phyloP scores from a whole-genome alignment of 441 rosid species.

The Bruguiera hainesii region DNA sequence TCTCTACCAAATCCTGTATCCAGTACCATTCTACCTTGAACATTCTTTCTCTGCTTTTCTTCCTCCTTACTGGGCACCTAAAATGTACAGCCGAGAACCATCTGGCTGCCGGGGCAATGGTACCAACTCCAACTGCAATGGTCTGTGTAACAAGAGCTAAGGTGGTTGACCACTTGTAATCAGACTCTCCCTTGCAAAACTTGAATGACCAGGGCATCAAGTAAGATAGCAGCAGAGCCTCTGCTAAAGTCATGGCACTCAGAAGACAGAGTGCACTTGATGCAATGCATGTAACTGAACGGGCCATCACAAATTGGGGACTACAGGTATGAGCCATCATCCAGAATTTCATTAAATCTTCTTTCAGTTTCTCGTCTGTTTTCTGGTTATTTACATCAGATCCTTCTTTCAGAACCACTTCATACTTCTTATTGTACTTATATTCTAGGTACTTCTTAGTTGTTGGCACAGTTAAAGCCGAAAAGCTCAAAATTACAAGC shows the following conservation, averaged over 20 bases:
- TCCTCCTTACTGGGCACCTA: conserved; percentile 52
- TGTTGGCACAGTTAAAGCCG: conserved; percentile 52
- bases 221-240: conserved; percentile 45
- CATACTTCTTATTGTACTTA: conserved; percentile 58
- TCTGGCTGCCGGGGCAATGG: conserved; percentile 66
- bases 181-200: conserved; percentile 75
- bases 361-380: conserved; percentile 38
- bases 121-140: conserved; percentile 58
- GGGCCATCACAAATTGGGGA: conserved; percentile 82
- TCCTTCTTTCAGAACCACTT: conserved; percentile 47
- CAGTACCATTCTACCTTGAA: conserved; percentile 68
- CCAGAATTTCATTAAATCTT: conserved; percentile 61
- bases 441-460: conserved; percentile 49
- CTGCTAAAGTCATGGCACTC: conserved; percentile 31
- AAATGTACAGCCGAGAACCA: conserved; percentile 71
- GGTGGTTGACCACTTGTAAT: conserved; percentile 71
- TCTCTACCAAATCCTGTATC: conserved; percentile 54
- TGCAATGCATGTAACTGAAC: conserved; percentile 57
- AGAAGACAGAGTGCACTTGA: conserved; percentile 45
- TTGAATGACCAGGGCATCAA: conserved; percentile 45
- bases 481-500: conserved; percentile 51
- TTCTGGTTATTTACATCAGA: conserved; percentile 19
- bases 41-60: conserved; percentile 21
- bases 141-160: conserved; percentile 56
- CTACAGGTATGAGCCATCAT: conserved; percentile 88